phyloP scores from a whole-genome alignment of 352 stramenopile species.

The Phytophthora rubi region DNA sequence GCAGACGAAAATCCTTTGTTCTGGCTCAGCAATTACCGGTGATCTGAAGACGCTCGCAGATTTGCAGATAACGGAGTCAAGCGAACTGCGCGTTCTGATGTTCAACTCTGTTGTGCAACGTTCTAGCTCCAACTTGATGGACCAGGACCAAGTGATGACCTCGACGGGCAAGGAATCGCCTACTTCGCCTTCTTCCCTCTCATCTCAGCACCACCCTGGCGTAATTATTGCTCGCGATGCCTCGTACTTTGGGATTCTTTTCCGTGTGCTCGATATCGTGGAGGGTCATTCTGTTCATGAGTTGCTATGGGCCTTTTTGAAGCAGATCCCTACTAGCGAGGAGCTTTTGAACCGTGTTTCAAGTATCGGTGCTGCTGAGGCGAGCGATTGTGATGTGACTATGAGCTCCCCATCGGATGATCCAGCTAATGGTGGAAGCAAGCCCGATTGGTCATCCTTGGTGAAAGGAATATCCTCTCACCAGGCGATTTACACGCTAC shows the following conservation, averaged over 20 bases:
- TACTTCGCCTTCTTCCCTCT: constrained; percentile 21
- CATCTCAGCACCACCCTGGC: constrained; percentile 56
- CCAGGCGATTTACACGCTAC: constrained; percentile 86
- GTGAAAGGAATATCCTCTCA: constrained; percentile 78
- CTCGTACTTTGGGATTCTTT: constrained; percentile 87
- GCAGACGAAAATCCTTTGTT: constrained; percentile 84
- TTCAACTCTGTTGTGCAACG: constrained; percentile 85
- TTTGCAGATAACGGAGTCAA: constrained; percentile 78
- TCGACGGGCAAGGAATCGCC: constrained; percentile 23
- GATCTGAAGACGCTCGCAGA: constrained; percentile 86
- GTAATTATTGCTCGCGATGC: constrained; percentile 67
- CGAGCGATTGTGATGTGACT: constrained; percentile 44
- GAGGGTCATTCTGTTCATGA: constrained; percentile 67
- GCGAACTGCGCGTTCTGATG: constrained; percentile 78
- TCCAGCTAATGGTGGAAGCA: constrained; percentile 29
- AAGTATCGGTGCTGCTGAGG: constrained; percentile 48
- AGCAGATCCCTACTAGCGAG: constrained; percentile 82
- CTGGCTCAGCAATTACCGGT: constrained; percentile 68
- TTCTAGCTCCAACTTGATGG: constrained; percentile 36
- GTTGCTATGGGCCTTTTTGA: constrained; percentile 80
- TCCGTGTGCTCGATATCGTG: constrained; percentile 78
- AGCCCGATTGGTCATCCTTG: constrained; percentile 68
- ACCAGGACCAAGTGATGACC: constrained; percentile 51
- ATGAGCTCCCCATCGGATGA: constrained; percentile 45
- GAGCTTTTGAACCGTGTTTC: constrained; percentile 71